A percentile compares a stretch with the other conserved stretches of the same genome.
These are phyloP conservation scores for Rhizomucor miehei DNA, from an alignment of 371 early-diverging fungal species.

Conservation along the genomic window DNA sequence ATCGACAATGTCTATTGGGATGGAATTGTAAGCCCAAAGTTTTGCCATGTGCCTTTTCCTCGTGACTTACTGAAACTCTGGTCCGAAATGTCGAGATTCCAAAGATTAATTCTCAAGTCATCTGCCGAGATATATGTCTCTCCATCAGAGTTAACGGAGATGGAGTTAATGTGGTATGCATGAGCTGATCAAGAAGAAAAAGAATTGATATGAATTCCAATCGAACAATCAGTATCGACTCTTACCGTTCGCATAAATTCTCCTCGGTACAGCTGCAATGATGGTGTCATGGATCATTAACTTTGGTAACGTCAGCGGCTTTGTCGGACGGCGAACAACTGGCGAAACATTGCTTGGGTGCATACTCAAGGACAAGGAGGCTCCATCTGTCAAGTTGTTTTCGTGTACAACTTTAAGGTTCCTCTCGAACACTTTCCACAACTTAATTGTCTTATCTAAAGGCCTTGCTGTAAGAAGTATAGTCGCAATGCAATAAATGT, in stretches of 20 bases:
- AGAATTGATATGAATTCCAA: conserved; percentile 28
- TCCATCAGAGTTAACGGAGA: conserved; percentile 88
- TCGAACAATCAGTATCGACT: not conserved
- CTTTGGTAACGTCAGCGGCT: conserved; percentile 66
- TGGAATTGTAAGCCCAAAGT: not conserved
- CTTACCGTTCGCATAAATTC: conserved; percentile 77
- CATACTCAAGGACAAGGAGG: conserved; percentile 5
- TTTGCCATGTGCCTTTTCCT: not conserved
- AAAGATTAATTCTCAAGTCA: conserved; percentile 91
- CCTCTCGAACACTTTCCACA: conserved; percentile 93
- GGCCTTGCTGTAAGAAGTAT: not conserved
- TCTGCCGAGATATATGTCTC: conserved; percentile 93
- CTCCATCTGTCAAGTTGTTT: conserved; percentile 59
- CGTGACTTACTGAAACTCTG: conserved; percentile 71
- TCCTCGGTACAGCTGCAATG: conserved; percentile 80
- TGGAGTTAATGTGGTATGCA: conserved; percentile 94
- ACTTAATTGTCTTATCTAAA: conserved; percentile 89
- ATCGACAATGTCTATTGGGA: conserved; percentile 88
- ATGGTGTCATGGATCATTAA: conserved; percentile 79
- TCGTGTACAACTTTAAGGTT: conserved; percentile 81
- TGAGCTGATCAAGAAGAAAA: conserved; percentile 80
- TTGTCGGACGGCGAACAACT: conserved; percentile 4
- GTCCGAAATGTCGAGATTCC: conserved; percentile 86
- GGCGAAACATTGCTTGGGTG: conserved; percentile 14
- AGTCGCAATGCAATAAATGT: too few relatives aligned